Conservation (phyloP, 805 yeast genomes). For the Saturnispora zaruensis region DNA sequence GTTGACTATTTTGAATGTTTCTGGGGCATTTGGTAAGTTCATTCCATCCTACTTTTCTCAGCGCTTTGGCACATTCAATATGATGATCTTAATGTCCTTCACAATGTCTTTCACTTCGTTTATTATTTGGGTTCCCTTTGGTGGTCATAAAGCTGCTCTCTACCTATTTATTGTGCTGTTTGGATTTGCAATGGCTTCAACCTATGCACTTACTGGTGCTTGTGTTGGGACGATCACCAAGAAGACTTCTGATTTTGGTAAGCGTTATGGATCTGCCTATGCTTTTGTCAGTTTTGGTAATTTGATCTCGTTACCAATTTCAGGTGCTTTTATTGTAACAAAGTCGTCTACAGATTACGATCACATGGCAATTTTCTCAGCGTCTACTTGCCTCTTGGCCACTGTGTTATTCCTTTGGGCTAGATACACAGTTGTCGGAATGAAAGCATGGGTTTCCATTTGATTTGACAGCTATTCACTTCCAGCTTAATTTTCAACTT, state of each 20-base stretch:
- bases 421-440: conserved; percentile 39
- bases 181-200: conserved; percentile 53
- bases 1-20: conserved; percentile 38
- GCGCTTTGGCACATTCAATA: conserved; percentile 43
- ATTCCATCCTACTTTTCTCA: conserved; percentile 29
- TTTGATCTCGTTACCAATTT: conserved; percentile 40
- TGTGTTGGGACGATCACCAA: conserved; percentile 52
- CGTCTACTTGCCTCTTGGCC: conserved; percentile 21
- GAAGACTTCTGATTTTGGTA: conserved; percentile 51
- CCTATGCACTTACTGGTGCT: conserved; percentile 55
- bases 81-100: conserved; percentile 40
- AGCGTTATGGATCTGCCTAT: conserved; percentile 58
- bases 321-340: conserved; percentile 31
- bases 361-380: conserved; percentile 28
- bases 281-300: conserved; percentile 46
- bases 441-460: conserved; percentile 21
- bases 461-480: conserved; percentile 16
- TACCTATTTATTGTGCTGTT: conserved; percentile 44
- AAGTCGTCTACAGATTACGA: conserved; percentile 29
- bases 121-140: conserved; percentile 60
- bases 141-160: conserved; percentile 32
- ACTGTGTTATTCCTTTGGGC: conserved; percentile 35
- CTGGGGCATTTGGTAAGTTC: conserved; percentile 34
- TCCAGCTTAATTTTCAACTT: conserved; percentile 5
- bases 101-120: conserved; percentile 39